These are phyloP conservation scores for Polyplosphaeria fusca DNA, from an alignment of 495 filamentous ascomycete species.

Conservation along the genomic window DNA sequence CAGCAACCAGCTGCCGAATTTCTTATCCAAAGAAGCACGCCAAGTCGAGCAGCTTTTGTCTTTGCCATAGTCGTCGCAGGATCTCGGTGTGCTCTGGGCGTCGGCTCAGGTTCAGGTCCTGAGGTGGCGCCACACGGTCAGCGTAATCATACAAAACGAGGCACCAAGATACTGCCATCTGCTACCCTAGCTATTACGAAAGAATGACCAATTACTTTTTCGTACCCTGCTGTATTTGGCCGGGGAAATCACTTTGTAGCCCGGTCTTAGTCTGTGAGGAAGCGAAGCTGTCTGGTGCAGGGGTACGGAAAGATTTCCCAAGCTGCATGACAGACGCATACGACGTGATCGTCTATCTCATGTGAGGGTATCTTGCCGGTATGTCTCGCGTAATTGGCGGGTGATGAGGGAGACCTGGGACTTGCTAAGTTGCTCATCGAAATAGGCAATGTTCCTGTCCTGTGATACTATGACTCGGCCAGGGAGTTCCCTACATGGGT, in stretches of 20 bases:
- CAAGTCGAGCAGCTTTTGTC: slow-evolving; percentile 16
- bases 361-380: slow-evolving; percentile 13
- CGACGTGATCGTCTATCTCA: slow-evolving; percentile 6
- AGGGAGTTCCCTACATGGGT: too few species aligned
- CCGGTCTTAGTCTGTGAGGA: too few species aligned
- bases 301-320: slow-evolving; percentile 23
- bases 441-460: slow-evolving; percentile 13
- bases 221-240: too few species aligned
- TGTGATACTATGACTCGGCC: too few species aligned
- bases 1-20: slow-evolving; percentile 21
- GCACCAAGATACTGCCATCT: too few species aligned
- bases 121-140: too few species aligned
- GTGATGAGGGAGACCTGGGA: not conserved
- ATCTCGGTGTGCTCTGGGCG: not conserved
- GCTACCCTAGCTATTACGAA: too few species aligned
- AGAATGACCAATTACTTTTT: too few species aligned
- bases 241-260: too few species aligned
- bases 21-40: slow-evolving; percentile 27
- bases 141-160: too few species aligned
- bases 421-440: slow-evolving; percentile 8
- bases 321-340: slow-evolving; percentile 6
- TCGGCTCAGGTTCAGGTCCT: not conserved
- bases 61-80: slow-evolving; percentile 6
- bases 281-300: slow-evolving; percentile 18
- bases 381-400: slow-evolving; percentile 10